Evolutionary conservation across 225 moss, liverwort and hornwort genomes (phyloP).

Genomic region (Marchantia paleacea): DNA sequence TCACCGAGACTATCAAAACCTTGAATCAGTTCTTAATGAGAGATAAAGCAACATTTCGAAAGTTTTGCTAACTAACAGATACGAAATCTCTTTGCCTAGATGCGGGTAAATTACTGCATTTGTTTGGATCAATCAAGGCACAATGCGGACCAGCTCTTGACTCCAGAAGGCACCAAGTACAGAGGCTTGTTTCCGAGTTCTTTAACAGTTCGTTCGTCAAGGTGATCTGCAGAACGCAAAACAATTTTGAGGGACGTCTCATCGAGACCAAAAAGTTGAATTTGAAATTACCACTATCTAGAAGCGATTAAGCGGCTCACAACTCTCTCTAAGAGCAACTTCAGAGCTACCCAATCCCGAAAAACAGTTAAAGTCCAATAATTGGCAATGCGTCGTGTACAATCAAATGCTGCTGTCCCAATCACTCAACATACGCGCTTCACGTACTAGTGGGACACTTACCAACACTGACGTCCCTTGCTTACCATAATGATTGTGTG

Average conservation of each 20-base stretch:
- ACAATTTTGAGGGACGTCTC: background rate
- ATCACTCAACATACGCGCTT: background rate
- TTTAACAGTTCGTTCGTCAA: constrained; percentile 46
- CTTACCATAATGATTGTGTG: constrained; percentile 55
- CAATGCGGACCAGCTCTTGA: constrained; percentile 44
- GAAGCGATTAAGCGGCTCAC: background rate
- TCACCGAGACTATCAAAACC: background rate
- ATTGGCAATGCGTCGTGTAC: no score
- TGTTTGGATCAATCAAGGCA: background rate
- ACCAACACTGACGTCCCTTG: background rate
- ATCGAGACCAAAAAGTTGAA: background rate
- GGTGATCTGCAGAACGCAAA: constrained; percentile 35
- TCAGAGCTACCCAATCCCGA: background rate
- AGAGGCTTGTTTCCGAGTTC: constrained; percentile 48
- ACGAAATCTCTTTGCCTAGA: background rate
- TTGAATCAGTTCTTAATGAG: background rate
- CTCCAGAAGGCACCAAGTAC: constrained; percentile 50
- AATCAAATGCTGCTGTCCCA: no score
- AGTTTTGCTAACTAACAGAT: background rate
- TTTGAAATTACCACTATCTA: background rate
- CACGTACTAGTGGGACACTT: background rate
- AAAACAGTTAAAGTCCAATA: background rate
- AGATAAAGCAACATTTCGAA: background rate
- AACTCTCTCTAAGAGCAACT: background rate
- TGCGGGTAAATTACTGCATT: background rate